These are phyloP conservation scores for Lignosus rhinocerotis DNA, from an alignment of 1,284 basidiomycete genomes.

Conservation along the genomic window DNA sequence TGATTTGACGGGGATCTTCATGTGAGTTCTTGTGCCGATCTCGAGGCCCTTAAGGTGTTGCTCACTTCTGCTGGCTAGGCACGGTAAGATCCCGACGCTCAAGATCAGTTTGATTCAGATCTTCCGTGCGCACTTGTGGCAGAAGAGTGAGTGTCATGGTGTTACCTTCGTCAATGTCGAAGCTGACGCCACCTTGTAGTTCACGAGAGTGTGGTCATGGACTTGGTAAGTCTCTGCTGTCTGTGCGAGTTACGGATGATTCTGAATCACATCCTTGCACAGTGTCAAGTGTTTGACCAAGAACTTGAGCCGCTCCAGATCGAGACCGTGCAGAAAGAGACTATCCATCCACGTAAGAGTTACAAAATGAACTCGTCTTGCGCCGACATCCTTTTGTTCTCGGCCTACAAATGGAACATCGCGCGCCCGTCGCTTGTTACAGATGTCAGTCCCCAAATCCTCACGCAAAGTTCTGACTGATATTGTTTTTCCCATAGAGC, in stretches of 20 bases:
- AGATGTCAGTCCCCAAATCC: conserved; percentile 58
- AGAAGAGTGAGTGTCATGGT: conserved; percentile 73
- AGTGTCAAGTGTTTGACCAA: conserved; percentile 99
- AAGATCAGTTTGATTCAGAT: conserved; percentile 99
- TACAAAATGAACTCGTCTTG: conserved; percentile 99
- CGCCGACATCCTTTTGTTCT: conserved; percentile 97
- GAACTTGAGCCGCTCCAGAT: conserved; percentile 98
- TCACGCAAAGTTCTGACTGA: conserved; percentile 11
- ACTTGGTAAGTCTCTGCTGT: conserved; percentile 61
- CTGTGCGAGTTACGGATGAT: not conserved
- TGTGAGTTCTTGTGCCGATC: conserved; percentile 43
- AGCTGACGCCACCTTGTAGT: conserved; percentile 42
- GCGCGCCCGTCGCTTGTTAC: conserved; percentile 94
- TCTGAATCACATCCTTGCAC: not conserved
- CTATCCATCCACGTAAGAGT: conserved; percentile 98
- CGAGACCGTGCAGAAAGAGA: conserved; percentile 99
- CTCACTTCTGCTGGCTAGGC: conserved; percentile 51
- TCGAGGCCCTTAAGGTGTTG: not conserved
- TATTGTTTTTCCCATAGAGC: conserved; percentile 44
- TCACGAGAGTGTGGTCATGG: conserved; percentile 94
- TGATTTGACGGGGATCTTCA: conserved; percentile 94
- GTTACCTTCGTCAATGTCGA: not conserved
- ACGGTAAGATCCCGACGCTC: conserved; percentile 96
- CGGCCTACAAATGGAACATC: conserved; percentile 98
- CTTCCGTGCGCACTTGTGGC: conserved; percentile 99